Base-by-base conservation (phyloP, 345 rosid species). In the Acer campestre region DNA sequence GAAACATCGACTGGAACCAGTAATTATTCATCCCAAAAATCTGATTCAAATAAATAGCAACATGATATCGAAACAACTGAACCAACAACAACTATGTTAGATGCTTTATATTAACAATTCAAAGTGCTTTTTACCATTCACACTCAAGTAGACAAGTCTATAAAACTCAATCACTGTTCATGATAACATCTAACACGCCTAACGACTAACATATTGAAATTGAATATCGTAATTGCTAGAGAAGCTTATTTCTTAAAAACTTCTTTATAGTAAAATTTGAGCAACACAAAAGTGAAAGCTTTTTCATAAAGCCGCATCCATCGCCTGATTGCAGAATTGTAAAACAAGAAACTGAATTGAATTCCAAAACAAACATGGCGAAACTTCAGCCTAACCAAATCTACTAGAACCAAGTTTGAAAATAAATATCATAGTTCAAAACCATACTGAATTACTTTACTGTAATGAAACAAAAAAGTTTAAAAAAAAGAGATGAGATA, bases 391-490 rank as follows among this genome's bases (percentile, higher is more conserved):
- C 27, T 29, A 51, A 53, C 23, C 23, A 25, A 1, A 22, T 51
- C 31, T 56, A 71, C 31, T 35, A n/a, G 14, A 71, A n/a, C 65
- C 29, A 58, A n/a, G 65, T 31, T 55, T 25, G 56, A 38, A 72
- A 29, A 44, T 25, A 40, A 3, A 23, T 23, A 72, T 10, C 66
- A 1, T 46, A 58, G 53, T 42, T 59, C 20, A 17, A 56, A 40
- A 20, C 18, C 48, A 38, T 8, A 59, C 35, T 7, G 12, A 70
- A 70, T 7, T 25, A 1, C 13, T 44, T 44, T 59, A 22, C 12
- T 0, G 31, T 20, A 59, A 55, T 11, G 35, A 53, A 31, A n/a
- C 42, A 70, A 49, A 51, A 29, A 29, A 51, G 3, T 14, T 49
- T n/a, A n/a, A 42, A 42, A 16, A 53, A 16, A 29, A 29, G 42